A percentile compares a stretch with the other conserved stretches of the same genome.
Evolutionary conservation across 164 flowering plant species (phyloP).

Genomic region (Magnolia officinalis): DNA sequence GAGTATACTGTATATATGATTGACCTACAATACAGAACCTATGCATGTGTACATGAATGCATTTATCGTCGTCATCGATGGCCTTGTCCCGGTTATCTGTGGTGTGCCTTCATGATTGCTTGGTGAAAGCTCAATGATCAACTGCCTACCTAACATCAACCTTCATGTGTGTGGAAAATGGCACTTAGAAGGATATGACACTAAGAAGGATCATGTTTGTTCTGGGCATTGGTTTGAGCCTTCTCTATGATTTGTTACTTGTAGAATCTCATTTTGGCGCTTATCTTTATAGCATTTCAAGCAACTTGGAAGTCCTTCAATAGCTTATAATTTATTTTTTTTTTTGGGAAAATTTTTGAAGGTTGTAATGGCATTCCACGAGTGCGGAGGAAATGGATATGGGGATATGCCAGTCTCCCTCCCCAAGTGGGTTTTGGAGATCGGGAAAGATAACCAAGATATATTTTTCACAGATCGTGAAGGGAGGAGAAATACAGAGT

Average conservation of each 20-base stretch:
- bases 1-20: too few species aligned
- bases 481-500: slow-evolving; percentile 77
- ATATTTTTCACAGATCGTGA: slow-evolving; percentile 87
- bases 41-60: too few species aligned
- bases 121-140: too few species aligned
- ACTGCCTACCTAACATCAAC: background rate
- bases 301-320: slow-evolving; percentile 2
- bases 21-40: too few species aligned
- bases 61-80: too few species aligned
- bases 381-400: slow-evolving; percentile 57
- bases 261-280: background rate
- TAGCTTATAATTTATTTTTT: slow-evolving; percentile 1
- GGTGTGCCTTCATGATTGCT: too few species aligned
- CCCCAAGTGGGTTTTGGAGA: slow-evolving; percentile 84
- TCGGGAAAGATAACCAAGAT: slow-evolving; percentile 73
- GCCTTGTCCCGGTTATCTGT: too few species aligned
- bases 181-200: background rate
- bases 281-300: background rate
- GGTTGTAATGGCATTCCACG: slow-evolving; percentile 94
- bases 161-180: background rate
- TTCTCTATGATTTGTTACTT: background rate
- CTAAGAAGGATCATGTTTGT: background rate
- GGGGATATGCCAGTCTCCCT: slow-evolving; percentile 52
- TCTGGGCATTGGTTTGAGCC: background rate
- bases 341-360: slow-evolving; percentile 21